phyloP scores from a whole-genome alignment of 139 green algal genomes.

The Zygnema cylindricum region DNA sequence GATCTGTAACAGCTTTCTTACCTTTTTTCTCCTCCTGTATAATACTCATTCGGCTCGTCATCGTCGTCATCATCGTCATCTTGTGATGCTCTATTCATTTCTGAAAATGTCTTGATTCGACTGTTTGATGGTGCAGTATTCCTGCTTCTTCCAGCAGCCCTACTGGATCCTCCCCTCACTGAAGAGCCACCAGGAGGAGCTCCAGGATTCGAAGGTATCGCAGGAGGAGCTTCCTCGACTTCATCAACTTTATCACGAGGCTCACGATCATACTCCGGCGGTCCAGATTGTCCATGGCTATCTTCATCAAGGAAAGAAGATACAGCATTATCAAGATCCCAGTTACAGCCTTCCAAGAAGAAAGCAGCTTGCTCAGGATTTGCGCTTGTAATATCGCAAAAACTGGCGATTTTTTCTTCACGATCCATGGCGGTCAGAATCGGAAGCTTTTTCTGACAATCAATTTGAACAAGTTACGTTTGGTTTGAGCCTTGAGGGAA shows the following conservation, averaged over 20 bases:
- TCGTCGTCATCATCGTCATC: constrained; percentile 46
- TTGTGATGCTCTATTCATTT: constrained; percentile 22
- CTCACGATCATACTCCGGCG: not conserved
- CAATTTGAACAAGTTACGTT: no score
- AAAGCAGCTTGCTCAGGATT: constrained; percentile 24
- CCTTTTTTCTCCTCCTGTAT: constrained; percentile 60
- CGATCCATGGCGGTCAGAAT: not conserved
- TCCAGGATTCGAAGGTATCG: not conserved
- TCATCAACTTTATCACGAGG: not conserved
- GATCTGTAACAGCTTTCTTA: no score
- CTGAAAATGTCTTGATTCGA: constrained; percentile 25
- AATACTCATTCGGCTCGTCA: constrained; percentile 54
- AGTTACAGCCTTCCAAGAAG: constrained; percentile 31
- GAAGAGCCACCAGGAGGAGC: not conserved
- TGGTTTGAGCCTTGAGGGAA: constrained; percentile 4
- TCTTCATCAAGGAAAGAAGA: constrained; percentile 44
- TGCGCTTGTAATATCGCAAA: constrained; percentile 34
- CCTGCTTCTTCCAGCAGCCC: not conserved
- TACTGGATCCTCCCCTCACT: not conserved
- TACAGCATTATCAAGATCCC: constrained; percentile 30
- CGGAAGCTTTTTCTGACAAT: constrained; percentile 16
- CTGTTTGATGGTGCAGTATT: not conserved
- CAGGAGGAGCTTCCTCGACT: not conserved
- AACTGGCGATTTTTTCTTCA: constrained; percentile 4
- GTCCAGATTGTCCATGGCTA: not conserved